phyloP scores from a whole-genome alignment of 1,284 basidiomycete species.

The Cutaneotrichosporon sp. region DNA sequence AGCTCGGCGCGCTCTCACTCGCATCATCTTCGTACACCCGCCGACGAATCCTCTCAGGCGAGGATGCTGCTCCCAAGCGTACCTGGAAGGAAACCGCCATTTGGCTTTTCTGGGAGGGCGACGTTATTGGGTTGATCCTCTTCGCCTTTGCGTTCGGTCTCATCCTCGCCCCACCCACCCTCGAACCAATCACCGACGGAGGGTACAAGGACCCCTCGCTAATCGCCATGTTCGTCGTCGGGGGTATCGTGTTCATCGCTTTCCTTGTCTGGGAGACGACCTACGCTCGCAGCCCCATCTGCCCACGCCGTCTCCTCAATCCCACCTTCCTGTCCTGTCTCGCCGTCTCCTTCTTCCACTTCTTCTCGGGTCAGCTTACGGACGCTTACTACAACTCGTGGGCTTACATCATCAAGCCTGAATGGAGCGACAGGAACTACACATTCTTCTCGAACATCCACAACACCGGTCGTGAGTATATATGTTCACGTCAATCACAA shows the following conservation, averaged over 20 bases:
- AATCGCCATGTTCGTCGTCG: slow-evolving; percentile 52
- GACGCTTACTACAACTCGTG: slow-evolving; percentile 51
- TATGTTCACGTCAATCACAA: neutral
- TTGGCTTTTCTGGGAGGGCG: slow-evolving; percentile 40
- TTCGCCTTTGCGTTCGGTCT: slow-evolving; percentile 63
- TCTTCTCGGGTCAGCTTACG: slow-evolving; percentile 46
- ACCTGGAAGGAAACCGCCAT: slow-evolving; percentile 20
- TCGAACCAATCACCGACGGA: slow-evolving; percentile 56
- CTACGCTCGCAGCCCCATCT: slow-evolving; percentile 54
- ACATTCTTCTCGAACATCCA: slow-evolving; percentile 39
- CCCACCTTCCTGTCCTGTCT: slow-evolving; percentile 54
- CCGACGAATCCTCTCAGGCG: slow-evolving; percentile 19
- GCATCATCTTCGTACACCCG: slow-evolving; percentile 43
- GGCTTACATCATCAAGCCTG: slow-evolving; percentile 47
- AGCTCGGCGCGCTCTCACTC: slow-evolving; percentile 39
- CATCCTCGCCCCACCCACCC: slow-evolving; percentile 67
- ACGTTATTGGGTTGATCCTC: slow-evolving; percentile 64
- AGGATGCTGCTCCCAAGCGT: slow-evolving; percentile 12
- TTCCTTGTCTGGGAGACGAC: slow-evolving; percentile 55
- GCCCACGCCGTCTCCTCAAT: slow-evolving; percentile 60
- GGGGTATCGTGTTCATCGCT: slow-evolving; percentile 52
- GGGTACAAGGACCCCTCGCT: slow-evolving; percentile 46
- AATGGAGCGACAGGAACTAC: slow-evolving; percentile 39
- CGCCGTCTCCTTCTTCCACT: slow-evolving; percentile 52
- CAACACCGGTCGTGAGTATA: slow-evolving; percentile 30